Percentiles rank a stretch among this genome's conserved stretches.
phyloP scores from a whole-genome alignment of 371 early-diverging fungal species.

The Mortierella polycephala region DNA sequence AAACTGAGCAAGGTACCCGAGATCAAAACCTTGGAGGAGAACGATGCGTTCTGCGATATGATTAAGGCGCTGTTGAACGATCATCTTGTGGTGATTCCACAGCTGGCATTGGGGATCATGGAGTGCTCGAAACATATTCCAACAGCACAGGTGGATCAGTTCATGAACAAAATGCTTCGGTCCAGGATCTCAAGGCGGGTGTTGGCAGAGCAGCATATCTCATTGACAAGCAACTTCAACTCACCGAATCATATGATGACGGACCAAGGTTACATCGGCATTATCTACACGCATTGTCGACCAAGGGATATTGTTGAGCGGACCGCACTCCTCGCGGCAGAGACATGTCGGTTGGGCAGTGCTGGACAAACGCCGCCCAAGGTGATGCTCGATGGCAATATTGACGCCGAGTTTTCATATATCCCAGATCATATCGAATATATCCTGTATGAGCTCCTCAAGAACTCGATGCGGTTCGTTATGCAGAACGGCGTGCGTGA shows the following conservation, averaged over 20 bases:
- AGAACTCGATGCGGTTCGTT: constrained; percentile 84
- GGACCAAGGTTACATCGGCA: constrained; percentile 65
- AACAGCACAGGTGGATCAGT: constrained; percentile 75
- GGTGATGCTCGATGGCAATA: constrained; percentile 73
- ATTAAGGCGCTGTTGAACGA: constrained; percentile 77
- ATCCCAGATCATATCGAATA: constrained; percentile 95
- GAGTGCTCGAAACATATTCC: constrained; percentile 79
- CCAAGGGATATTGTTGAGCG: constrained; percentile 62
- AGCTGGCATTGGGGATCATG: constrained; percentile 85
- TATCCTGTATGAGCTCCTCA: constrained; percentile 90
- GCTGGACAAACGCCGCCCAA: constrained; percentile 43
- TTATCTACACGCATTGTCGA: constrained; percentile 67
- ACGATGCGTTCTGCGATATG: constrained; percentile 78
- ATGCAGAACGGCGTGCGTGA: constrained; percentile 43
- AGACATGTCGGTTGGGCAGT: constrained; percentile 24
- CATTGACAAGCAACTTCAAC: constrained; percentile 74
- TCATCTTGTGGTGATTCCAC: constrained; percentile 86
- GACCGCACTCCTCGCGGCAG: constrained; percentile 51
- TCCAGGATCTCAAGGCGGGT: constrained; percentile 92
- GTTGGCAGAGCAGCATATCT: constrained; percentile 93
- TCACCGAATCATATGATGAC: constrained; percentile 52
- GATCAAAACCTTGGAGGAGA: constrained; percentile 79
- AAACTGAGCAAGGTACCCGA: constrained; percentile 71
- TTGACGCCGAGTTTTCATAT: constrained; percentile 73
- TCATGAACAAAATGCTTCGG: constrained; percentile 89